phyloP scores from a whole-genome alignment of 116 monocot genomes.

The Papilionanthe hybrid region DNA sequence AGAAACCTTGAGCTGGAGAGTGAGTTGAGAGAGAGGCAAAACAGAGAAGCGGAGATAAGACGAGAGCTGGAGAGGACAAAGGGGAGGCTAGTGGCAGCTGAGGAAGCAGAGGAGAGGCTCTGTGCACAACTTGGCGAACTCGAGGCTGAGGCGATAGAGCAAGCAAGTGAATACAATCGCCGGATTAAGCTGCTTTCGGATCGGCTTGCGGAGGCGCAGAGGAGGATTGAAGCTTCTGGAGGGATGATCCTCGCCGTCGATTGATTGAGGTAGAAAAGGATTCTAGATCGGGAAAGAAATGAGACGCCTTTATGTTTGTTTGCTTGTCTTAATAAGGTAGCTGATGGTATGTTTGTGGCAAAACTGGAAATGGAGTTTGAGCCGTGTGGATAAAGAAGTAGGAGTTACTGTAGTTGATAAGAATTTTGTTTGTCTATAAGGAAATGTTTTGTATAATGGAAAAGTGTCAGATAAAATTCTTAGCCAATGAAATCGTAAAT shows the following conservation, averaged over 20 bases:
- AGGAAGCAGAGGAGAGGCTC: slow-evolving; percentile 55
- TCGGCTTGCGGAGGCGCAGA: slow-evolving; percentile 15
- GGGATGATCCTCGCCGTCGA: neutral
- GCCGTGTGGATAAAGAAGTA: too few relatives aligned
- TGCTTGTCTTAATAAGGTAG: neutral
- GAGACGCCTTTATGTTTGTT: neutral
- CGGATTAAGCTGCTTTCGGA: slow-evolving; percentile 25
- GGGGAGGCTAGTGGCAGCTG: slow-evolving; percentile 18
- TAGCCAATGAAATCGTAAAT: too few relatives aligned
- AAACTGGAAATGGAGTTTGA: too few relatives aligned
- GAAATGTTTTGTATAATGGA: too few relatives aligned
- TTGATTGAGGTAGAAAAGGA: neutral
- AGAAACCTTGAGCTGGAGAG: slow-evolving; percentile 37
- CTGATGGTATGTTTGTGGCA: too few relatives aligned
- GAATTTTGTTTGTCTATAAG: too few relatives aligned
- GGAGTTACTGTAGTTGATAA: too few relatives aligned
- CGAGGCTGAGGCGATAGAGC: slow-evolving; percentile 39
- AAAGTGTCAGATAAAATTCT: too few relatives aligned
- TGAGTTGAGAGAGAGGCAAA: slow-evolving; percentile 18
- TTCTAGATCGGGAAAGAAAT: neutral
- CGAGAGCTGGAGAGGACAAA: slow-evolving; percentile 21
- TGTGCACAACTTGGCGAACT: slow-evolving; percentile 48
- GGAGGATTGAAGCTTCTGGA: neutral
- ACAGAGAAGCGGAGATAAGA: slow-evolving; percentile 17
- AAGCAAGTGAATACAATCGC: slow-evolving; percentile 25